These are phyloP conservation scores for Persicaria maculosa DNA, from an alignment of 148 eudicot genomes.

Conservation along the genomic window DNA sequence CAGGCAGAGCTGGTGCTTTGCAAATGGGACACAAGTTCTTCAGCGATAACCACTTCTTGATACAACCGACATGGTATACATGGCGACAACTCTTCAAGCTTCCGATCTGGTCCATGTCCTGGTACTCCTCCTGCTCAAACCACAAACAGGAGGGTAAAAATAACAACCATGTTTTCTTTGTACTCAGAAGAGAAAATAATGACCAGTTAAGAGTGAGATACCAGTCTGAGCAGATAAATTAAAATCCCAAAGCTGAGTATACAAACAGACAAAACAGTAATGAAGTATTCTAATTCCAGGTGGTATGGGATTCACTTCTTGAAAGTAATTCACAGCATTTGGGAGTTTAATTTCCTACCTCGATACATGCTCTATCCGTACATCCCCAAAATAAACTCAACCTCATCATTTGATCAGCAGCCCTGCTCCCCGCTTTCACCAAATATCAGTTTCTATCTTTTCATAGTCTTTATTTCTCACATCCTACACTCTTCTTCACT, in stretches of 20 bases:
- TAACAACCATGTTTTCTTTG: background rate
- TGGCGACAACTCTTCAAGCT: slow-evolving; percentile 58
- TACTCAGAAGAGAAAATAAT: background rate
- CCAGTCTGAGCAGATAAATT: background rate
- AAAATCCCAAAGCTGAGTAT: background rate
- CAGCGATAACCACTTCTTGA: slow-evolving; percentile 69
- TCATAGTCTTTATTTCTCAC: too few species aligned
- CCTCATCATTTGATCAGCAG: background rate
- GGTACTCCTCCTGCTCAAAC: slow-evolving; percentile 58
- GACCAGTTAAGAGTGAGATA: background rate
- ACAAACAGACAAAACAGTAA: background rate
- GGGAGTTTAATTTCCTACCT: background rate
- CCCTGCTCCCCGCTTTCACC: too few species aligned
- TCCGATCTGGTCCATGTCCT: slow-evolving; percentile 66
- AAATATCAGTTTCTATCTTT: too few species aligned
- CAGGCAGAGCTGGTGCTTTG: slow-evolving; percentile 59
- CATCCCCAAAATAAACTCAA: background rate
- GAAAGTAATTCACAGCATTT: background rate
- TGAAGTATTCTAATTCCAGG: background rate
- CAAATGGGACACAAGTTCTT: slow-evolving; percentile 86
- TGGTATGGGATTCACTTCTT: background rate
- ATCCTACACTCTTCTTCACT: too few species aligned
- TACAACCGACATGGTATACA: slow-evolving; percentile 72
- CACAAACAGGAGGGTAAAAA: background rate
- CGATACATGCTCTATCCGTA: background rate